These are phyloP conservation scores for Penicillium diatomitis DNA, from an alignment of 495 filamentous ascomycete species.

Conservation along the genomic window DNA sequence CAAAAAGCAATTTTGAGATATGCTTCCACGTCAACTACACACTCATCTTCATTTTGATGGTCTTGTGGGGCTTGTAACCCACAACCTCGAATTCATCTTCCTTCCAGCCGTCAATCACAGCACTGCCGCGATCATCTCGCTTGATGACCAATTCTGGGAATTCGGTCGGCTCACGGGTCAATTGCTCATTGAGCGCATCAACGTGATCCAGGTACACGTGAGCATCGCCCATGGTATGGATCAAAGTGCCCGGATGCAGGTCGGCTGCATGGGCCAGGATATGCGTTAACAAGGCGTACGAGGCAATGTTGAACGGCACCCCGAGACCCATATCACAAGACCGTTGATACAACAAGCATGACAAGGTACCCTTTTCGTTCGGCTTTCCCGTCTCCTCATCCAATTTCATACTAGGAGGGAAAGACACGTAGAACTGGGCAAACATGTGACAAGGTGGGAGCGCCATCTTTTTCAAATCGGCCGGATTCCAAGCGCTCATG, in stretches of 20 bases:
- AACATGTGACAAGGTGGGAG: constrained; percentile 98
- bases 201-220: constrained; percentile 93
- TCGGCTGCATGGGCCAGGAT: constrained; percentile 85
- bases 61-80: constrained; percentile 84
- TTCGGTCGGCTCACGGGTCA: constrained; percentile 66
- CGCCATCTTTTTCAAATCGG: constrained; percentile 80
- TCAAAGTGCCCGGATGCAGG: constrained; percentile 71
- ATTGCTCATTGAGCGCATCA: constrained; percentile 71
- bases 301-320: constrained; percentile 95
- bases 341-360: constrained; percentile 87
- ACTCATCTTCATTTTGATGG: constrained; percentile 96
- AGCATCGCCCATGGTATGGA: constrained; percentile 92
- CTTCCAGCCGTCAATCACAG: constrained; percentile 67
- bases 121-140: constrained; percentile 51
- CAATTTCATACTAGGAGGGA: constrained; percentile 39
- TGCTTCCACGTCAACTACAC: constrained; percentile 41
- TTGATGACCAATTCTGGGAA: constrained; percentile 72
- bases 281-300: constrained; percentile 84
- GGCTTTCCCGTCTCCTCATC: constrained; percentile 29
- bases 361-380: constrained; percentile 51
- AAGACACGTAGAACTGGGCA: constrained; percentile 94
- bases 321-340: constrained; percentile 95
- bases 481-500: constrained; percentile 86
- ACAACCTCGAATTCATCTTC: constrained; percentile 80
- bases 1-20: background rate